These are phyloP conservation scores for Echeveria elegans DNA, from an alignment of 164 flowering plant species.

Conservation along the genomic window DNA sequence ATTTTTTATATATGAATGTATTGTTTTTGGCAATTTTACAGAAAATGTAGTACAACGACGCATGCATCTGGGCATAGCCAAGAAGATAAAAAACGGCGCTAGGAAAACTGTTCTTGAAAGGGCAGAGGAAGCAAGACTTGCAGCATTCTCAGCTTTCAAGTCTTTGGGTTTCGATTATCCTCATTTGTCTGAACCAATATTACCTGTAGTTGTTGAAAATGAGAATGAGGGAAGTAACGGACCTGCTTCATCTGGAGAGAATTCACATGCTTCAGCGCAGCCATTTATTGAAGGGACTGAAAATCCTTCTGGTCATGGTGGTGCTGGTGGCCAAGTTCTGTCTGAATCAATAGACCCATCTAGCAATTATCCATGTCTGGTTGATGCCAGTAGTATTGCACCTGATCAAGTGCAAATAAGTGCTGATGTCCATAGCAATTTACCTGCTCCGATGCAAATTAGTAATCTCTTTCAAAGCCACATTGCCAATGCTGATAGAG, in stretches of 20 bases:
- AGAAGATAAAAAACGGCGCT: constrained; percentile 92
- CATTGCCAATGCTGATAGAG: constrained; percentile 14
- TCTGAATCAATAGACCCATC: not conserved
- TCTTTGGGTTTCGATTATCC: constrained; percentile 73
- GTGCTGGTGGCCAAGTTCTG: constrained; percentile 7
- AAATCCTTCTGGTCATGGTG: constrained; percentile 10
- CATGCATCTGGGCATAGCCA: constrained; percentile 75
- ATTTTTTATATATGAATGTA: constrained; percentile 8
- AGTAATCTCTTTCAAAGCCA: not conserved
- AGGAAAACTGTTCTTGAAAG: constrained; percentile 89
- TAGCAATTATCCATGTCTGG: not conserved
- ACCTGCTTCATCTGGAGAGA: constrained; percentile 30
- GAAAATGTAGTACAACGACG: constrained; percentile 50
- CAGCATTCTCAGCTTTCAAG: constrained; percentile 89
- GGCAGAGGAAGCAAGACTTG: constrained; percentile 92
- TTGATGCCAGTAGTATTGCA: not conserved
- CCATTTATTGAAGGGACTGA: constrained; percentile 13
- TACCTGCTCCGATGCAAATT: not conserved
- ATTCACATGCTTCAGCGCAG: constrained; percentile 18
- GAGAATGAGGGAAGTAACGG: constrained; percentile 22
- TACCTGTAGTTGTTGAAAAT: constrained; percentile 20
- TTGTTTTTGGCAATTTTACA: constrained; percentile 10
- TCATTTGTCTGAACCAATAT: constrained; percentile 41
- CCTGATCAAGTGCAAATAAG: not conserved
- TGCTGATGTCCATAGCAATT: not conserved